These are phyloP conservation scores for Pichia thaimueangensis DNA, from an alignment of 805 yeast species.

Conservation along the genomic window DNA sequence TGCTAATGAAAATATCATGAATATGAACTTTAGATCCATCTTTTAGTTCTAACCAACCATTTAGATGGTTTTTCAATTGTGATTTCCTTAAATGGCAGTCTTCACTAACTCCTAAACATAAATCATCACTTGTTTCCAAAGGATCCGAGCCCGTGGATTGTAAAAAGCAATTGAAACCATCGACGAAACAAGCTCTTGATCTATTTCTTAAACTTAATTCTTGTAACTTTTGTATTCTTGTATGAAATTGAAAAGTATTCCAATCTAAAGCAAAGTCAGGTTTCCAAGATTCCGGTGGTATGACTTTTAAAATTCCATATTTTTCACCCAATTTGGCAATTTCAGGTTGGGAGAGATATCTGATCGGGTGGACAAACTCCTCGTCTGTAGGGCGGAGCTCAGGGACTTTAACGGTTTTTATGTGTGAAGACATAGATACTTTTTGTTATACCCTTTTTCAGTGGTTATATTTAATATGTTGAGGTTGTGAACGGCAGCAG, in stretches of 20 bases:
- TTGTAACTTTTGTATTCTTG: constrained; percentile 59
- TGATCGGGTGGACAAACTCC: constrained; percentile 46
- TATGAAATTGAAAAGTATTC: constrained; percentile 52
- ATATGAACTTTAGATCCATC: constrained; percentile 23
- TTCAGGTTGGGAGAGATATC: constrained; percentile 38
- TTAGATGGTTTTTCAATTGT: constrained; percentile 4
- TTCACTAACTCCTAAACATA: constrained; percentile 13
- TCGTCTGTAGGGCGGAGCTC: constrained; percentile 37
- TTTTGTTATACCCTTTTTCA: no score
- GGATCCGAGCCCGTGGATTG: constrained; percentile 34
- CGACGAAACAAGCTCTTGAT: constrained; percentile 54
- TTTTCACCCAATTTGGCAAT: constrained; percentile 36
- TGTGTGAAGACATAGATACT: no score
- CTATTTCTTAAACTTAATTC: constrained; percentile 60
- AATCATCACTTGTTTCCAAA: constrained; percentile 7
- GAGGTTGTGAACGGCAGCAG: no score
- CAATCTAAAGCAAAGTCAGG: constrained; percentile 52
- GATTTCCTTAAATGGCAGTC: background rate
- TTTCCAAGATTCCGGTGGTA: constrained; percentile 47
- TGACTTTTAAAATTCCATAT: constrained; percentile 47
- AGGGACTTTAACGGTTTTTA: no score
- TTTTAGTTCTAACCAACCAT: constrained; percentile 15
- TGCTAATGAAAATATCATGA: constrained; percentile 25
- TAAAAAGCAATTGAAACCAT: constrained; percentile 53
- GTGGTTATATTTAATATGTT: no score